Conservation (phyloP, 2,329 filamentous ascomycete species). For the Colletotrichum sp. region DNA sequence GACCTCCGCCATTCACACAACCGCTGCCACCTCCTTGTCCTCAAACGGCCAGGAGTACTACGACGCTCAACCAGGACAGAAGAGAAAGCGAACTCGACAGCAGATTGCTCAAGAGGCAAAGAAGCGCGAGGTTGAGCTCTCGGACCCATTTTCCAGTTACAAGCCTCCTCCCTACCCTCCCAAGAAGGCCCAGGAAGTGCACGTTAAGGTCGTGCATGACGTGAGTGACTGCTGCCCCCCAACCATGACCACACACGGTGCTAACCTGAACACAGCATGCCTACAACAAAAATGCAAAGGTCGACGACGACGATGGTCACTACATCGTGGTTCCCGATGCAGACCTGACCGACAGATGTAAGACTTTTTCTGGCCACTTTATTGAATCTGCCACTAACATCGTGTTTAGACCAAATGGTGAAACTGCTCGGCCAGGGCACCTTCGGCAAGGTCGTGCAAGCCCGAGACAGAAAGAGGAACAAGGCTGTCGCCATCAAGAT, state of each 20-base stretch:
- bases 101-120: conserved; percentile 84
- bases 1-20: conserved; percentile 76
- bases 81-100: conserved; percentile 86
- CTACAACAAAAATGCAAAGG: conserved; percentile 68
- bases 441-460: conserved; percentile 97
- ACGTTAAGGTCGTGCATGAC: conserved; percentile 66
- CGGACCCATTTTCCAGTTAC: conserved; percentile 79
- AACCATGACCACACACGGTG: background rate
- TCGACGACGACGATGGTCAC: conserved; percentile 96
- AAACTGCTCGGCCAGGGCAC: conserved; percentile 95
- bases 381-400: conserved; percentile 25
- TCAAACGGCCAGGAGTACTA: conserved; percentile 69
- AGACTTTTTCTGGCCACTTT: conserved; percentile 40
- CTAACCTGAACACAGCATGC: conserved; percentile 33
- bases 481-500: conserved; percentile 94
- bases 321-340: conserved; percentile 92
- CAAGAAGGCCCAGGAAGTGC: conserved; percentile 85
- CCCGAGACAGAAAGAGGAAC: conserved; percentile 77
- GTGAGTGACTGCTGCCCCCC: conserved; percentile 49
- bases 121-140: conserved; percentile 74
- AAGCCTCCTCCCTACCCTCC: conserved; percentile 86
- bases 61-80: conserved; percentile 75
- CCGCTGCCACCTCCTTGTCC: conserved; percentile 82
- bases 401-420: conserved; percentile 75
- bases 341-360: conserved; percentile 88